Evolutionary conservation across 2,329 filamentous ascomycete genomes (phyloP).

Genomic region (Trichoderma breve): DNA sequence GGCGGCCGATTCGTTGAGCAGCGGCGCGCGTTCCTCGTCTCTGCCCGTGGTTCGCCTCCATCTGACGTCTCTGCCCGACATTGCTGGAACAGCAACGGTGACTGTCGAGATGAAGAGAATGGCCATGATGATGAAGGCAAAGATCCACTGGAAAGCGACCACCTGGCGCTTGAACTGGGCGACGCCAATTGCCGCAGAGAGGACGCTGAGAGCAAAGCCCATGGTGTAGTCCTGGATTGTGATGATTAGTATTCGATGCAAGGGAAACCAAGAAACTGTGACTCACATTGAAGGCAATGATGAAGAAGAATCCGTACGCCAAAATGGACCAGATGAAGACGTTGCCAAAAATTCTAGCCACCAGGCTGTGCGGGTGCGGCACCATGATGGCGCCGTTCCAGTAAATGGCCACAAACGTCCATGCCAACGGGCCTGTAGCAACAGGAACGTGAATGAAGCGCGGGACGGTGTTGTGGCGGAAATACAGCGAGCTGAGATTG

Average conservation of each 20-base stretch:
- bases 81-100: constrained; percentile 61
- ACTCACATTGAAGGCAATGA: constrained; percentile 66
- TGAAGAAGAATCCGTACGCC: constrained; percentile 73
- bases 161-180: constrained; percentile 71
- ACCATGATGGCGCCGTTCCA: constrained; percentile 86
- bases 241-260: neutral
- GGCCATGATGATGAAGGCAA: constrained; percentile 79
- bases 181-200: constrained; percentile 72
- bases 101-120: constrained; percentile 69
- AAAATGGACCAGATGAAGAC: constrained; percentile 84
- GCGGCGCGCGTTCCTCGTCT: constrained; percentile 60
- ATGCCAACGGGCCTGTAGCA: constrained; percentile 73
- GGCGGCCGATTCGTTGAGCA: constrained; percentile 49
- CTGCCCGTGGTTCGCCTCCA: constrained; percentile 45
- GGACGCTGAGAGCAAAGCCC: constrained; percentile 72
- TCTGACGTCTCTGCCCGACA: constrained; percentile 56
- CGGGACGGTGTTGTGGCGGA: constrained; percentile 70
- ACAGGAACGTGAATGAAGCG: constrained; percentile 74
- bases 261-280: neutral
- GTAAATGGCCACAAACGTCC: constrained; percentile 83
- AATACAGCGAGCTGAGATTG: constrained; percentile 77
- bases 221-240: constrained; percentile 64
- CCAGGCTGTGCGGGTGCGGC: constrained; percentile 61
- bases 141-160: constrained; percentile 87
- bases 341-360: constrained; percentile 79